Base-by-base conservation (phyloP, 2,329 filamentous ascomycete species). In the Clonostachys byssicola region DNA sequence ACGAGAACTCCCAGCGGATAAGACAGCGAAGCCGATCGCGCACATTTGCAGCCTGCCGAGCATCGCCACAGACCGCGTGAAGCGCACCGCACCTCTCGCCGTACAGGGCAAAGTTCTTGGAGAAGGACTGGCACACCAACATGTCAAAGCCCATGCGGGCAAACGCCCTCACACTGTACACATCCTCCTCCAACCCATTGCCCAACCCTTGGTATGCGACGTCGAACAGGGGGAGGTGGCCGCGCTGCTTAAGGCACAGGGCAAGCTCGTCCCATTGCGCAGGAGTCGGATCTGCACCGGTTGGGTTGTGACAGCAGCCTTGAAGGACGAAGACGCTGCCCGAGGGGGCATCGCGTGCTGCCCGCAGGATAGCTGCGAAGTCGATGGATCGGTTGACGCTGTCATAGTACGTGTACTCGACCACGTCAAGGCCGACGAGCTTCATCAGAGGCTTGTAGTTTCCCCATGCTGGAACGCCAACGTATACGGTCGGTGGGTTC, bases 361-460 rank as follows among this genome's bases (percentile, higher is more conserved):
- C 35, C 7, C 54, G 47, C 12, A 70, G 50, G 0, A 54, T 53
- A 0, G 40, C 60, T 3, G 55, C 51, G 40, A 68, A 62, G 51
- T 68, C 55, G 5, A 68, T 40, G 3, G 51, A 48, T 6, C 46
- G 48, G 1, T 51, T 59, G 3, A 42, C n/a, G 2, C 50, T 41
- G 41, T 64, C 30, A 48, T 59, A 70, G 49, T 69, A 65, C 2
- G 61, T 59, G 34, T 66, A 70, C 5, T 47, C 44, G 10, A 38
- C 43, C n/a, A 48, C 49, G 12, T 51, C 46, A 10, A 67, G 51
- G 3, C 39, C 34, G 1, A 56, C 54, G 4, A 54, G 47, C 13
- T 55, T 49, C 57, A 61, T 69, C 30, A 67, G 58, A 12, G 54
- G 51, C 5, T 50, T 34, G 46, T 69, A 62, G 48, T 66, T 95